Percentiles rank a stretch among this genome's conserved stretches.
Conservation (phyloP, 805 yeast genomes). For the Kluyveromyces aestuarii region DNA sequence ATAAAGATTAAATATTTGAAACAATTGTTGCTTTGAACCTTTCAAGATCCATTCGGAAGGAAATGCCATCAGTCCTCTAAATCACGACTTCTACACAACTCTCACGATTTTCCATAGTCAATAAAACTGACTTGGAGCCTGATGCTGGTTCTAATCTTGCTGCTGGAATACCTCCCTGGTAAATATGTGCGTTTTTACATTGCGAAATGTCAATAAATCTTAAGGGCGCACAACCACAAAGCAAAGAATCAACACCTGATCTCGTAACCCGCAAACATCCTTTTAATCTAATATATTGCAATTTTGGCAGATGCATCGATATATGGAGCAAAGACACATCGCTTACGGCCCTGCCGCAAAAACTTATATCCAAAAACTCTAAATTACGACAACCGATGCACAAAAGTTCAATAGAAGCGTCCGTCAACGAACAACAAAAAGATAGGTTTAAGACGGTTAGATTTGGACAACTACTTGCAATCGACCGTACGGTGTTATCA, state of each 20-base stretch:
- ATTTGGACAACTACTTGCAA: conserved; percentile 53
- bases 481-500: conserved; percentile 51
- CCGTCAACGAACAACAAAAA: conserved; percentile 69
- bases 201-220: conserved; percentile 53
- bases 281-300: conserved; percentile 43
- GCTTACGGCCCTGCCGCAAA: conserved; percentile 74
- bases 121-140: conserved; percentile 47
- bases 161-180: conserved; percentile 53
- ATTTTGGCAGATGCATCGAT: conserved; percentile 41
- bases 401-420: conserved; percentile 56
- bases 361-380: conserved; percentile 47
- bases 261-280: conserved; percentile 74
- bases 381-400: conserved; percentile 57
- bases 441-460: conserved; percentile 52
- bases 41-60: no score
- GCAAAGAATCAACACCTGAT: conserved; percentile 62
- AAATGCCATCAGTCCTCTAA: conserved; percentile 14
- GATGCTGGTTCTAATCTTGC: conserved; percentile 41
- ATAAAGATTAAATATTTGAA: no score
- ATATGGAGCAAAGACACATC: conserved; percentile 57
- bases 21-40: no score
- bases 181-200: conserved; percentile 59
- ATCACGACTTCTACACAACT: conserved; percentile 51
- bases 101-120: conserved; percentile 40
- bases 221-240: conserved; percentile 47